phyloP scores from a whole-genome alignment of 345 rosid genomes.

The Eucalyptus cloeziana region DNA sequence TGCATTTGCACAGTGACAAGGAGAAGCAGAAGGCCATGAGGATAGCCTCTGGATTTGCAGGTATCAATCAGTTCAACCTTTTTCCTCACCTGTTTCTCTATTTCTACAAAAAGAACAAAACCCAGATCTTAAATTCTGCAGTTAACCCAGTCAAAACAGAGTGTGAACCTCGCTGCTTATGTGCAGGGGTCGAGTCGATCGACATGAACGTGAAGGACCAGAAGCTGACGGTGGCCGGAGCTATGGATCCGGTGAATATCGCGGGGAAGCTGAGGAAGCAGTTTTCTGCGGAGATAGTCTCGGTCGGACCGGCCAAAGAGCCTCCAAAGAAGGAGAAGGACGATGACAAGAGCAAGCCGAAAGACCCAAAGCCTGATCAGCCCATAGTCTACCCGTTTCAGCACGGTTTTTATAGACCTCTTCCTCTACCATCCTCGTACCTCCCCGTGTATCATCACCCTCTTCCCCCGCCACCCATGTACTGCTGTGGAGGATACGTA shows the following conservation, averaged over 20 bases:
- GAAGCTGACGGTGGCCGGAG: conserved; percentile 4
- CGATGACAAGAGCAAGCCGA: background rate
- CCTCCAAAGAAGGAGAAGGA: background rate
- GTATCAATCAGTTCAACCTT: background rate
- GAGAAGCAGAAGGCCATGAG: conserved; percentile 19
- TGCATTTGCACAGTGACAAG: conserved; percentile 8
- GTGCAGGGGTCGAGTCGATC: background rate
- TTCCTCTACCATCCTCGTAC: background rate
- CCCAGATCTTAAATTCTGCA: background rate
- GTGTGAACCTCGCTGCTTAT: background rate
- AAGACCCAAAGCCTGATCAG: background rate
- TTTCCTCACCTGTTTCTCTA: background rate
- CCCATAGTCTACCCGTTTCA: background rate
- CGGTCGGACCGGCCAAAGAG: conserved; percentile 7
- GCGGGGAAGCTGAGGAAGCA: conserved; percentile 1
- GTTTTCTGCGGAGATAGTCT: background rate
- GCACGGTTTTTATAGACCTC: background rate
- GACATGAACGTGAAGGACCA: background rate
- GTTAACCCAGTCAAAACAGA: background rate
- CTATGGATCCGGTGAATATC: background rate
- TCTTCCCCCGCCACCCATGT: background rate
- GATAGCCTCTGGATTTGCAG: conserved; percentile 9
- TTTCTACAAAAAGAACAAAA: background rate
- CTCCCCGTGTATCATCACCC: too few species aligned
- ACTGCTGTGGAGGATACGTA: background rate